Conservation (phyloP, 73 alveolate genomes). For the Uronychia setigera region DNA sequence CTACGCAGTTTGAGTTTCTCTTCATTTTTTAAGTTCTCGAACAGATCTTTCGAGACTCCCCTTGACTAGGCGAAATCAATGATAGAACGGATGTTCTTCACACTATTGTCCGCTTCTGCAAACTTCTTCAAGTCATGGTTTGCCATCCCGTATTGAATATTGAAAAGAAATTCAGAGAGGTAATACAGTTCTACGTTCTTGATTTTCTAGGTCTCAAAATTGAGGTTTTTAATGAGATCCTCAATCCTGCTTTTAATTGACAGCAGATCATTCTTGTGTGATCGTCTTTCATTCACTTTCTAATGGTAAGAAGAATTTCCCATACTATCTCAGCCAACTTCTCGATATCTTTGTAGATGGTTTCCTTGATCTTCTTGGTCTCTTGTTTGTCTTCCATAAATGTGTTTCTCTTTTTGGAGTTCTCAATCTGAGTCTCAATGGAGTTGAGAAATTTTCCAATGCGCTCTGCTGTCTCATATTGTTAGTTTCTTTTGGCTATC, state of each 20-base stretch:
- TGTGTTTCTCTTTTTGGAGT: conserved; percentile 1
- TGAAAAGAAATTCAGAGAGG: no score
- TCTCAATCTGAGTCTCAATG: conserved; percentile 26
- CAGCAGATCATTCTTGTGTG: conserved; percentile 37
- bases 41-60: conserved; percentile 31
- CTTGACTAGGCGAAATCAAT: conserved; percentile 23
- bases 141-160: conserved; percentile 52
- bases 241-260: no score
- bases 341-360: conserved; percentile 11
- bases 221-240: no score
- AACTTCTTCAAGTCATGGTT: conserved; percentile 47
- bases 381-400: conserved; percentile 2
- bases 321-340: conserved; percentile 13
- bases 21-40: conserved; percentile 47
- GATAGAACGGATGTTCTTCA: conserved; percentile 42
- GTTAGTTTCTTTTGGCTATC: conserved; percentile 19
- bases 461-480: conserved; percentile 17
- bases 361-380: conserved; percentile 29
- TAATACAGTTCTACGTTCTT: no score
- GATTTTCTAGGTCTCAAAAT: no score
- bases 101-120: conserved; percentile 30
- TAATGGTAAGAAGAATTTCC: no score
- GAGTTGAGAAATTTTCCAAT: conserved; percentile 23
- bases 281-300: conserved; percentile 49
- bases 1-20: conserved; percentile 37